These are phyloP conservation scores for Tylopilus sp. DNA, from an alignment of 1,284 basidiomycete genomes.

Conservation along the genomic window DNA sequence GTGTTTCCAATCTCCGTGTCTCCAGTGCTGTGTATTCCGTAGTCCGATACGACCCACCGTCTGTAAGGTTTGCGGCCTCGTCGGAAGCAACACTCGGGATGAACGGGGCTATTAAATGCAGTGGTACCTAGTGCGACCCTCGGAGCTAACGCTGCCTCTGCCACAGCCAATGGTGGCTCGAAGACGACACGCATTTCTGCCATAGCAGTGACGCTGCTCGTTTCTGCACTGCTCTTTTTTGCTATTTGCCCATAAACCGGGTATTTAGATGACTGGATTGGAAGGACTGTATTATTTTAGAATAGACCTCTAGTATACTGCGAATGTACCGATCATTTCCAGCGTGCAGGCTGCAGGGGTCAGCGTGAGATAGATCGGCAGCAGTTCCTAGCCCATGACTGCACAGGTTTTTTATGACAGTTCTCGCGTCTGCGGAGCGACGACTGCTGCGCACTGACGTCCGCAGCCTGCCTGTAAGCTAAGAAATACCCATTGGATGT, in stretches of 20 bases:
- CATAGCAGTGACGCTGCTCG: constrained; percentile 2
- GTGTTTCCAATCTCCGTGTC: neutral
- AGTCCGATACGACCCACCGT: constrained; percentile 30
- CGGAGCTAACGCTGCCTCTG: constrained; percentile 14
- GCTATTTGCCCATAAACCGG: constrained; percentile 7
- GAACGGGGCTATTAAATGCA: constrained; percentile 25
- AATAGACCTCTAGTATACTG: too few relatives aligned
- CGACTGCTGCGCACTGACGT: constrained; percentile 14
- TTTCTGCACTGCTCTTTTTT: constrained; percentile 14
- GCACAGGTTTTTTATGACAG: neutral
- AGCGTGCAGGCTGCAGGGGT: too few relatives aligned
- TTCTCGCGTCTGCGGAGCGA: neutral
- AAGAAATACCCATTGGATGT: neutral
- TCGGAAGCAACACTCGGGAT: constrained; percentile 24
- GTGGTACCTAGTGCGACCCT: constrained; percentile 25
- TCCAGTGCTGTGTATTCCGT: constrained; percentile 27
- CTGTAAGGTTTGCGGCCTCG: constrained; percentile 31
- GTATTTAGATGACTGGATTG: too few relatives aligned
- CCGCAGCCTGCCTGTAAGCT: constrained; percentile 14
- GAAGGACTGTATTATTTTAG: too few relatives aligned
- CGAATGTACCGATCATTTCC: too few relatives aligned
- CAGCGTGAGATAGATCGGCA: too few relatives aligned
- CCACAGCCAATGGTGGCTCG: constrained; percentile 17
- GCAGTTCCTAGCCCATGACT: too few relatives aligned
- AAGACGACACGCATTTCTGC: neutral